These are phyloP conservation scores for Lablab purpureus DNA, from an alignment of 306 rosid genomes.

Conservation along the genomic window DNA sequence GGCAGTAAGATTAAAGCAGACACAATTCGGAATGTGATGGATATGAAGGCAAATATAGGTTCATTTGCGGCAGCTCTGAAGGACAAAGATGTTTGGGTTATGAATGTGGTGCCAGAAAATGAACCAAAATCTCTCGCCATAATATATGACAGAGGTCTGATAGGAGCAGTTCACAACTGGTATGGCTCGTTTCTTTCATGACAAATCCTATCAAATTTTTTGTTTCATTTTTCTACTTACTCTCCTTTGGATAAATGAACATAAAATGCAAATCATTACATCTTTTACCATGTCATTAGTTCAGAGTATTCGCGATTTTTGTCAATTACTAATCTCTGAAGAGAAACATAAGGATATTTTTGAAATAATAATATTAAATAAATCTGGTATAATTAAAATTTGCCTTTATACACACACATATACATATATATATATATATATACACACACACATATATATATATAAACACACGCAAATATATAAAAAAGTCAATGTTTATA, in stretches of 20 bases:
- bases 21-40: slow-evolving; percentile 80
- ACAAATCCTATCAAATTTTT: background rate
- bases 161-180: slow-evolving; percentile 77
- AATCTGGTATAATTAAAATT: too few relatives aligned
- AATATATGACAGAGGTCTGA: slow-evolving; percentile 82
- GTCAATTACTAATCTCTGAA: too few relatives aligned
- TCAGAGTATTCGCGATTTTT: too few relatives aligned
- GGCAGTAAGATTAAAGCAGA: slow-evolving; percentile 61
- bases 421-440: too few relatives aligned
- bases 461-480: too few relatives aligned
- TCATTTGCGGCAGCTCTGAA: slow-evolving; percentile 84
- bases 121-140: slow-evolving; percentile 76
- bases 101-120: slow-evolving; percentile 81
- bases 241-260: background rate
- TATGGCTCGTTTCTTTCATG: slow-evolving; percentile 43
- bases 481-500: too few relatives aligned
- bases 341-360: too few relatives aligned
- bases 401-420: too few relatives aligned
- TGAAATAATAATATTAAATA: too few relatives aligned
- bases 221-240: slow-evolving; percentile 9
- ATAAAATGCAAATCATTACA: slow-evolving; percentile 14
- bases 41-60: slow-evolving; percentile 81
- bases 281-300: too few relatives aligned
- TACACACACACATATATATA: too few relatives aligned
- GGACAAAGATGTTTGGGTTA: slow-evolving; percentile 78